Percentiles rank a stretch among this genome's conserved stretches.
Evolutionary conservation across 2,329 filamentous ascomycete species (phyloP).

Genomic region (Fusarium nisikadoi): DNA sequence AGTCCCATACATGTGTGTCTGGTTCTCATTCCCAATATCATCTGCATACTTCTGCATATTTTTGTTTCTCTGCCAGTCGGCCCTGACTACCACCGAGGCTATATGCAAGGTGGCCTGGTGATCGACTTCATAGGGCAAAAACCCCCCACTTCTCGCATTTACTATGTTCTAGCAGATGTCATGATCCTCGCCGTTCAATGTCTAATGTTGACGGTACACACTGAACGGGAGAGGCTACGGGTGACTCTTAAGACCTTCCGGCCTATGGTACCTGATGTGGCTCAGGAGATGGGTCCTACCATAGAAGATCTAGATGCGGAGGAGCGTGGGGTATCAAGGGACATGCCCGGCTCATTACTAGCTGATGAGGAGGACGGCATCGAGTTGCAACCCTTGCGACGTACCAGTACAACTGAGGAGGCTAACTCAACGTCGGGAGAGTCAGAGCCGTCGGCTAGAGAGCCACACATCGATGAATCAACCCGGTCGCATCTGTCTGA

Average conservation of each 20-base stretch:
- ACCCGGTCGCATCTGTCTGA: slow-evolving; percentile 57
- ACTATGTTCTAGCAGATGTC: slow-evolving; percentile 66
- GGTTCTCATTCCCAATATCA: slow-evolving; percentile 66
- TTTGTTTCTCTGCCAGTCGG: slow-evolving; percentile 65
- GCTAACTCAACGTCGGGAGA: slow-evolving; percentile 43
- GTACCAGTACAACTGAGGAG: slow-evolving; percentile 39
- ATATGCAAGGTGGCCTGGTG: slow-evolving; percentile 73
- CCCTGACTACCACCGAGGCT: slow-evolving; percentile 71
- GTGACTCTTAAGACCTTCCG: slow-evolving; percentile 57
- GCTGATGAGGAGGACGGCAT: slow-evolving; percentile 55
- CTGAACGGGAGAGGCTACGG: slow-evolving; percentile 67
- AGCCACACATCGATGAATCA: slow-evolving; percentile 44
- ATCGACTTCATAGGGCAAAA: slow-evolving; percentile 76
- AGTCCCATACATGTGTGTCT: slow-evolving; percentile 66
- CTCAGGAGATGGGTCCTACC: slow-evolving; percentile 45
- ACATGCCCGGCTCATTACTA: slow-evolving; percentile 49
- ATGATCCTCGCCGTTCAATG: slow-evolving; percentile 68
- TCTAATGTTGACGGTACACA: slow-evolving; percentile 71
- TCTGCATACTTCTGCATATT: slow-evolving; percentile 71
- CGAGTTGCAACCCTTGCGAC: slow-evolving; percentile 55
- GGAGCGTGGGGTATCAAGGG: slow-evolving; percentile 62
- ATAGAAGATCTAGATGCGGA: slow-evolving; percentile 66
- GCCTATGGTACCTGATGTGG: slow-evolving; percentile 46
- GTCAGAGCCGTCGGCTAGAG: slow-evolving; percentile 42
- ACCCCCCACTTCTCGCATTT: slow-evolving; percentile 66